These are phyloP conservation scores for Backusella sp. DNA, from an alignment of 192 early-diverging fungal genomes.

Conservation along the genomic window DNA sequence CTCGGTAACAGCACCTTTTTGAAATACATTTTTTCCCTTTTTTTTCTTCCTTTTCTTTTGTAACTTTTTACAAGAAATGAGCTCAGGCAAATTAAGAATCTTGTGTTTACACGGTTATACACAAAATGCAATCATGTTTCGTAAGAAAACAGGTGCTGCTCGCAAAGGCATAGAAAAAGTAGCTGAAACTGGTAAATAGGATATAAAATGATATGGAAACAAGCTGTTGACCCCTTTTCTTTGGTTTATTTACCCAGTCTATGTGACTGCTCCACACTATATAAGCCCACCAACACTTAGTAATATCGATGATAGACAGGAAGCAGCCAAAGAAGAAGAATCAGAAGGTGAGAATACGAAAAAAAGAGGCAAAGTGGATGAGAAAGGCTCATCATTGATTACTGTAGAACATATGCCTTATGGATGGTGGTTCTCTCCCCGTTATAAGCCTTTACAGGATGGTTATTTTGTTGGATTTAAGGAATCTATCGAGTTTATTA, in stretches of 20 bases:
- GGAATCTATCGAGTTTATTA: constrained; percentile 35
- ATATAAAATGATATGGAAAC: background rate
- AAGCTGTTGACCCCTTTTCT: background rate
- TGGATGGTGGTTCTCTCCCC: constrained; percentile 18
- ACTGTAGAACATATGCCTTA: background rate
- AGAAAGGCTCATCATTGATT: background rate
- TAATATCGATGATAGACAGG: constrained; percentile 39
- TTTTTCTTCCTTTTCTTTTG: background rate
- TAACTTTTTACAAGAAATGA: background rate
- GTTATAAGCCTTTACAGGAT: constrained; percentile 10
- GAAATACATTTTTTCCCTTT: background rate
- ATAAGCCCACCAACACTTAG: constrained; percentile 35
- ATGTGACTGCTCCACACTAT: constrained; percentile 45
- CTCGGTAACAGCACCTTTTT: background rate
- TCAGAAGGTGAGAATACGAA: constrained; percentile 23
- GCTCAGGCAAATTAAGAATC: constrained; percentile 33
- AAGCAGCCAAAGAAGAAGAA: constrained; percentile 23
- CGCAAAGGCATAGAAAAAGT: constrained; percentile 42
- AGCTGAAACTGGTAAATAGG: constrained; percentile 43
- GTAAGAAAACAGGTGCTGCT: constrained; percentile 45
- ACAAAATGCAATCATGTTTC: constrained; percentile 45
- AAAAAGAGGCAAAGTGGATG: too few species aligned
- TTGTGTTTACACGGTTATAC: constrained; percentile 52
- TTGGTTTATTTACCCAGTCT: constrained; percentile 26
- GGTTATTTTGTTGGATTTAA: constrained; percentile 42